Percentiles rank a stretch among this genome's conserved stretches.
Conservation (phyloP, 495 filamentous ascomycete genomes). For the Podospora didyma region DNA sequence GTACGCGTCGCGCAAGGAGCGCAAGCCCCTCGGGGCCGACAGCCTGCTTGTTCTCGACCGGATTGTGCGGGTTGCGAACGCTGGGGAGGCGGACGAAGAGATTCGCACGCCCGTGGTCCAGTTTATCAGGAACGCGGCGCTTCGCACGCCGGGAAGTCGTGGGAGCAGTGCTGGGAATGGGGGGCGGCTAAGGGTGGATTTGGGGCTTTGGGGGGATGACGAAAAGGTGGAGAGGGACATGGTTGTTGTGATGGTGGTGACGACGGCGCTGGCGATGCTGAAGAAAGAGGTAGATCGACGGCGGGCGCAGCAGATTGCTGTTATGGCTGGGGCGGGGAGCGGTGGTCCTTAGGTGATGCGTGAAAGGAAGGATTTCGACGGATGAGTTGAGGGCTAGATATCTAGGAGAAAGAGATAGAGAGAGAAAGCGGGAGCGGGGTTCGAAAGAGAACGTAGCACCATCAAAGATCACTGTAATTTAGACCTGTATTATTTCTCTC, state of each 20-base stretch:
- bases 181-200: constrained; percentile 43
- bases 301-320: constrained; percentile 40
- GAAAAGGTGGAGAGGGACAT: constrained; percentile 26
- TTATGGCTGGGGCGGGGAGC: constrained; percentile 28
- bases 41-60: constrained; percentile 38
- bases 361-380: not conserved
- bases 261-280: constrained; percentile 51
- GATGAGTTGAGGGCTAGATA: no score
- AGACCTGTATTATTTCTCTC: no score
- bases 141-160: constrained; percentile 39
- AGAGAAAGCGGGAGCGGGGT: no score
- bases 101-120: constrained; percentile 37
- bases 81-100: constrained; percentile 13
- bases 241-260: constrained; percentile 43
- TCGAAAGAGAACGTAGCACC: no score
- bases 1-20: constrained; percentile 37
- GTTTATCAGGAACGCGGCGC: constrained; percentile 40
- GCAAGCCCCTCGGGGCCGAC: constrained; percentile 20
- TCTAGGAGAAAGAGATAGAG: no score
- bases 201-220: constrained; percentile 14
- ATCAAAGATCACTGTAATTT: no score
- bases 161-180: constrained; percentile 48
- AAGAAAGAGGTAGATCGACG: constrained; percentile 57
- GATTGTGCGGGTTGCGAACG: constrained; percentile 12
- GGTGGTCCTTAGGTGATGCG: not conserved